Conservation (phyloP, 805 yeast genomes). For the Metschnikowia gelsemii region DNA sequence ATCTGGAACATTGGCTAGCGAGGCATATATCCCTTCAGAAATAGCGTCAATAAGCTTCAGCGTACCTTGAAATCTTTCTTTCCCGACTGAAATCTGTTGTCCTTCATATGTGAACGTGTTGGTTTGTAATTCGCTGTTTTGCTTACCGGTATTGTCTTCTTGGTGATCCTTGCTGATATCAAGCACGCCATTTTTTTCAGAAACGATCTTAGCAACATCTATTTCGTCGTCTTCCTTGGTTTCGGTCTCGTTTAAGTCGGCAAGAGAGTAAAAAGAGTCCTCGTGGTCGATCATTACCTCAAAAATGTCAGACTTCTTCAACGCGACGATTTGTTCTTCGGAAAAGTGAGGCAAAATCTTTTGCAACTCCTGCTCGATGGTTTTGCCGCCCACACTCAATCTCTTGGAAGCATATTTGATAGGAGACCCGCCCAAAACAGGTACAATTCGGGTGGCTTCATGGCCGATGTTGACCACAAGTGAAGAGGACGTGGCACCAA, state of each 20-base stretch:
- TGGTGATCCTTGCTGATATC: slow-evolving; percentile 27
- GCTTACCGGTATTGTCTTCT: slow-evolving; percentile 39
- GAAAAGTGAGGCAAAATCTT: slow-evolving; percentile 58
- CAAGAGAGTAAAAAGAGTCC: slow-evolving; percentile 60
- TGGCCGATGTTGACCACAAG: slow-evolving; percentile 80
- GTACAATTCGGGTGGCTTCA: slow-evolving; percentile 71
- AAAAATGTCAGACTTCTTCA: slow-evolving; percentile 72
- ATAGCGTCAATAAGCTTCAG: slow-evolving; percentile 56
- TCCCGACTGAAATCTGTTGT: slow-evolving; percentile 67
- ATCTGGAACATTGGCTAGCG: slow-evolving; percentile 61
- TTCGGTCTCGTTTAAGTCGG: slow-evolving; percentile 36
- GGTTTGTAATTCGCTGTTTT: slow-evolving; percentile 70
- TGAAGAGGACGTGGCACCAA: slow-evolving; percentile 62
- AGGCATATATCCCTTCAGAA: slow-evolving; percentile 51
- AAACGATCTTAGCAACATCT: slow-evolving; percentile 87
- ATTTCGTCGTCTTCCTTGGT: slow-evolving; percentile 62
- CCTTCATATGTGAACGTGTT: slow-evolving; percentile 65
- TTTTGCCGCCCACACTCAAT: slow-evolving; percentile 61
- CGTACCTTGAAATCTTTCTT: slow-evolving; percentile 83
- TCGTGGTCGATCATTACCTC: slow-evolving; percentile 77
- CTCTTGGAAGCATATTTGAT: slow-evolving; percentile 53
- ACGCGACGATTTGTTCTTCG: slow-evolving; percentile 61
- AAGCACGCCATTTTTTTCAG: slow-evolving; percentile 55
- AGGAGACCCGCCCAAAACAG: slow-evolving; percentile 72
- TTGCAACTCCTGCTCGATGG: slow-evolving; percentile 55